Evolutionary conservation across 305 asterid species (phyloP).

Genomic region (Rubia peregrina): DNA sequence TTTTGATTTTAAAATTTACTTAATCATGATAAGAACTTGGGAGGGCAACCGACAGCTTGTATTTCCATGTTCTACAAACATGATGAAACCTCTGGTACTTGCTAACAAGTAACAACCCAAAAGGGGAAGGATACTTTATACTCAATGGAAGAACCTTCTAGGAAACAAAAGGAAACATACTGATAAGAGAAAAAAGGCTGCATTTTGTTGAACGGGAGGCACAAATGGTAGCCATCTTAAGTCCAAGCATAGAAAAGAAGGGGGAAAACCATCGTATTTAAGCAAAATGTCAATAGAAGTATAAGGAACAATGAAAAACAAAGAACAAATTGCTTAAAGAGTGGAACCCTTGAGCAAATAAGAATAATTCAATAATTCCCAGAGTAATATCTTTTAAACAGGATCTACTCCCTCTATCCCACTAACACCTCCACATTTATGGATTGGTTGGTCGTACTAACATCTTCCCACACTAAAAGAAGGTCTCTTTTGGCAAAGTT

Average conservation of each 20-base stretch:
- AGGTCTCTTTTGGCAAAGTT: too few species aligned
- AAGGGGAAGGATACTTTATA: not conserved
- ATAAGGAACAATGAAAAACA: not conserved
- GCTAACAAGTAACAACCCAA: too few species aligned
- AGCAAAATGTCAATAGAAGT: not conserved
- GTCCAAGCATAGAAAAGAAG: not conserved
- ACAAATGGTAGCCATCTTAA: not conserved
- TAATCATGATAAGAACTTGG: not conserved
- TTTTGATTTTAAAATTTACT: not conserved
- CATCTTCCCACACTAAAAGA: too few species aligned
- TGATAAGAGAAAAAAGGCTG: not conserved
- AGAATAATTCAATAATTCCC: not conserved
- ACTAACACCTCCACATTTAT: not conserved
- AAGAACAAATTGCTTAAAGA: not conserved
- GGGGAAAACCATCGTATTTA: too few species aligned
- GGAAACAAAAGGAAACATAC: not conserved
- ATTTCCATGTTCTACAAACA: not conserved
- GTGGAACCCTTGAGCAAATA: not conserved
- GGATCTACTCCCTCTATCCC: not conserved
- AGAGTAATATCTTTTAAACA: not conserved
- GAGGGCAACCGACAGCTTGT: not conserved
- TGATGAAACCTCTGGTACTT: not conserved
- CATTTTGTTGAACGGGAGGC: not conserved
- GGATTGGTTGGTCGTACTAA: not conserved
- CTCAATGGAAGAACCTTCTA: not conserved